phyloP scores from a whole-genome alignment of 306 rosid species.

The Begonia fuchsioides region DNA sequence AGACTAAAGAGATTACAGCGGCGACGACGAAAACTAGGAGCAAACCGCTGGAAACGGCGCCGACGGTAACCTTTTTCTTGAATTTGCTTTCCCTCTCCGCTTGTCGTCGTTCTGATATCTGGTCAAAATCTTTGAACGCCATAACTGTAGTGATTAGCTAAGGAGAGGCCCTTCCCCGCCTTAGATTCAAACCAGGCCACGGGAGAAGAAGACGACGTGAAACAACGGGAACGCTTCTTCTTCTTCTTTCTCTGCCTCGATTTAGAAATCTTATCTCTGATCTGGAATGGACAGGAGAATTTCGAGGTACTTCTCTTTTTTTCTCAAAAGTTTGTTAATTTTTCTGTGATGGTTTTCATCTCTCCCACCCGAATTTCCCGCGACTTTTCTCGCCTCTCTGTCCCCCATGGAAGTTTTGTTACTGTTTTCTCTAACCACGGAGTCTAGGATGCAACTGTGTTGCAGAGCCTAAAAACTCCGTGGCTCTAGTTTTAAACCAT shows the following conservation, averaged over 20 bases:
- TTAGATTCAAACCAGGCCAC: slow-evolving; percentile 23
- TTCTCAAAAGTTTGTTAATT: slow-evolving; percentile 22
- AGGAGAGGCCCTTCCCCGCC: slow-evolving; percentile 97
- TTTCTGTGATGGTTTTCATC: neutral
- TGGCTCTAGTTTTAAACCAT: too few species aligned
- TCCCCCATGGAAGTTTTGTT: too few species aligned
- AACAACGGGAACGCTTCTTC: neutral
- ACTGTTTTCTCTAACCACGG: too few species aligned
- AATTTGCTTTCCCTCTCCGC: slow-evolving; percentile 34
- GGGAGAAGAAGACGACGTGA: slow-evolving; percentile 4
- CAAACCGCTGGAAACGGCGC: slow-evolving; percentile 17
- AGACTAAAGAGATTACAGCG: slow-evolving; percentile 12
- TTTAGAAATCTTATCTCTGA: slow-evolving; percentile 8
- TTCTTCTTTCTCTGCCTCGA: slow-evolving; percentile 4
- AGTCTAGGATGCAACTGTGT: too few species aligned
- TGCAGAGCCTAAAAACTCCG: too few species aligned
- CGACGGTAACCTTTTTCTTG: slow-evolving; percentile 27
- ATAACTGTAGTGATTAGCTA: slow-evolving; percentile 22
- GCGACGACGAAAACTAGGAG: slow-evolving; percentile 23
- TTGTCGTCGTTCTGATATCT: slow-evolving; percentile 46
- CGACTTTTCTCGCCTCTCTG: neutral
- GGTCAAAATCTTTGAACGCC: slow-evolving; percentile 88
- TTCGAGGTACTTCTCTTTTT: slow-evolving; percentile 35
- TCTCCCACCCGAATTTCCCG: slow-evolving; percentile 14
- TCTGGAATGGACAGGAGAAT: slow-evolving; percentile 30